phyloP scores from a whole-genome alignment of 768 basidiomycete genomes.

The Floccularia luteovirens region DNA sequence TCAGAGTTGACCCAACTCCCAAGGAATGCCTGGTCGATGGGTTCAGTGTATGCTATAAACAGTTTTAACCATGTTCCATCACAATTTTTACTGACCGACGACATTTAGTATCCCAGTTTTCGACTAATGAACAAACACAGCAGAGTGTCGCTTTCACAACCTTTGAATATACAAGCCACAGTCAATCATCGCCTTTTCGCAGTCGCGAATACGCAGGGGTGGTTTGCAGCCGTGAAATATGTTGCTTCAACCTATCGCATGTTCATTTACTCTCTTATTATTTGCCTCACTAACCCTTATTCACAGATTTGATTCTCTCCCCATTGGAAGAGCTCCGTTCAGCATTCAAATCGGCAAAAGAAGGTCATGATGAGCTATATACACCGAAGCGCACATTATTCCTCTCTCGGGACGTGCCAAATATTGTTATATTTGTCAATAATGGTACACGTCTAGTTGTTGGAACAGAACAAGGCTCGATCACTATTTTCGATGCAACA shows the following conservation, averaged over 20 bases:
- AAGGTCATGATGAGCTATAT: constrained; percentile 30
- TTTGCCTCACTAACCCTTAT: constrained; percentile 2
- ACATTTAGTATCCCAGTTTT: constrained; percentile 36
- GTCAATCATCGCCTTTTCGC: constrained; percentile 44
- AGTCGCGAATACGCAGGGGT: constrained; percentile 51
- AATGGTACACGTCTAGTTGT: constrained; percentile 56
- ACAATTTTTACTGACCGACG: constrained; percentile 4
- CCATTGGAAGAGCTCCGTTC: constrained; percentile 54
- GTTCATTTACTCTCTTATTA: constrained; percentile 7
- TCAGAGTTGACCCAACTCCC: constrained; percentile 27
- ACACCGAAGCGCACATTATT: constrained; percentile 43
- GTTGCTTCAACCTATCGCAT: constrained; percentile 28
- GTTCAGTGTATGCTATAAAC: constrained; percentile 34
- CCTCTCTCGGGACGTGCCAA: constrained; percentile 37
- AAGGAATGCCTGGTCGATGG: constrained; percentile 33
- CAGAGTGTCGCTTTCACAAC: constrained; percentile 55
- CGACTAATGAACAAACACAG: constrained; percentile 52
- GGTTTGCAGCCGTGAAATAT: constrained; percentile 57
- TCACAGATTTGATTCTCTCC: constrained; percentile 53
- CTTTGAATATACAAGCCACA: constrained; percentile 22
- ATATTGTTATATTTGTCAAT: constrained; percentile 46
- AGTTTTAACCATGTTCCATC: constrained; percentile 4
- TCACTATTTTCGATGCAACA: constrained; percentile 53
- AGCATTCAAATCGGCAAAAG: constrained; percentile 36
- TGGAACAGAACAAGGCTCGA: constrained; percentile 48